Evolutionary conservation across 257 asterid species (phyloP).

Genomic region (Nicotiana benthamiana): DNA sequence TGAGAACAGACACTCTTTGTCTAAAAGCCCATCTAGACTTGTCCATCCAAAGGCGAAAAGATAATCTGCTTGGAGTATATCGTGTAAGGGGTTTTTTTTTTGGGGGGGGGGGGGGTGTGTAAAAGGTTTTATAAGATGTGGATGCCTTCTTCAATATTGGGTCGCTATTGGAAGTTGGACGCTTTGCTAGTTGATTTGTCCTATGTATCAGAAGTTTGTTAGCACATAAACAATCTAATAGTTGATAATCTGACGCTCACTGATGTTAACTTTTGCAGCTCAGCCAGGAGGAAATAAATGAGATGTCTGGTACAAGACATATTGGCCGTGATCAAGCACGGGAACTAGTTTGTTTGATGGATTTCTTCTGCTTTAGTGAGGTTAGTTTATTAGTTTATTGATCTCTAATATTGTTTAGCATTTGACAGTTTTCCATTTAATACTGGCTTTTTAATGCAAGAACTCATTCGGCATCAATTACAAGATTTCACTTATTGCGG

Average conservation of each 20-base stretch:
- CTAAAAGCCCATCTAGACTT: background rate
- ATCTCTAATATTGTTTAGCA: background rate
- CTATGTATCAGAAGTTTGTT: background rate
- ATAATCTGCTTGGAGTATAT: background rate
- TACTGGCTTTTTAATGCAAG: background rate
- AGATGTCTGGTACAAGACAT: slow-evolving; percentile 78
- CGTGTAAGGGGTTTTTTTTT: too few relatives aligned
- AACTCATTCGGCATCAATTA: background rate
- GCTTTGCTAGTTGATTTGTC: background rate
- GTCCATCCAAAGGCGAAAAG: background rate
- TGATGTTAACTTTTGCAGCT: slow-evolving; percentile 45
- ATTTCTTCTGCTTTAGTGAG: slow-evolving; percentile 98
- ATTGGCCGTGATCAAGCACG: slow-evolving; percentile 91
- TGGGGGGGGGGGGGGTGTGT: too few relatives aligned
- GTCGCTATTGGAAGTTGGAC: background rate
- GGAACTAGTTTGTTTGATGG: slow-evolving; percentile 88
- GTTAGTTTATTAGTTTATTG: slow-evolving; percentile 32
- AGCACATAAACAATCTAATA: background rate
- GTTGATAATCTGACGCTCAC: slow-evolving; percentile 6
- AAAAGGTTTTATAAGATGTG: background rate
- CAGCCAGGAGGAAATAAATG: slow-evolving; percentile 58
- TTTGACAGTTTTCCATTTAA: background rate
- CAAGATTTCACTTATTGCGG: background rate
- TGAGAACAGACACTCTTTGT: background rate
- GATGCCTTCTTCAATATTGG: background rate